Evolutionary conservation across 1,284 basidiomycete genomes (phyloP).

Genomic region (Gymnopus androsaceus): DNA sequence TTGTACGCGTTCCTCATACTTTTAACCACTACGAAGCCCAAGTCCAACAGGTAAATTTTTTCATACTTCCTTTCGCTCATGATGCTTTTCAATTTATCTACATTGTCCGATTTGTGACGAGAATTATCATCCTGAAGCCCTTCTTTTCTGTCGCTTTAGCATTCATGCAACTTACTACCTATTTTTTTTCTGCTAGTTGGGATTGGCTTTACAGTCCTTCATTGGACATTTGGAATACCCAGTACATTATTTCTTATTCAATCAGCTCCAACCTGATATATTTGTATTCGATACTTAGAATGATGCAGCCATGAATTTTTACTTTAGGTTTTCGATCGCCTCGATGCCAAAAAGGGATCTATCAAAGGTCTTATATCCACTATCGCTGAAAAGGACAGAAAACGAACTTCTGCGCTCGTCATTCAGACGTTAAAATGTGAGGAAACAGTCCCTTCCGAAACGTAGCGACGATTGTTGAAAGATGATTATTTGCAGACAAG

Average conservation of each 20-base stretch:
- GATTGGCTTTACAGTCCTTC: too few species aligned
- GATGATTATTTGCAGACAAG: constrained; percentile 56
- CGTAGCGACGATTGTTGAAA: neutral
- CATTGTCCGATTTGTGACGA: constrained; percentile 76
- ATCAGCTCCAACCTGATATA: constrained; percentile 6
- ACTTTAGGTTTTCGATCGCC: constrained; percentile 83
- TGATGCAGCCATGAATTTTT: constrained; percentile 84
- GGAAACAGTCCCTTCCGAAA: constrained; percentile 40
- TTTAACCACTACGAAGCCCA: neutral
- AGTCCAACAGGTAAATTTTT: constrained; percentile 10
- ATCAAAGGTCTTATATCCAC: constrained; percentile 78
- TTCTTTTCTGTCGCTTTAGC: constrained; percentile 18
- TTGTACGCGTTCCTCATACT: too few species aligned
- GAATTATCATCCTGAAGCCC: constrained; percentile 42
- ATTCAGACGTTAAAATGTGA: constrained; percentile 93
- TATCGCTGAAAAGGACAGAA: constrained; percentile 75
- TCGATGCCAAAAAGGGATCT: constrained; percentile 85
- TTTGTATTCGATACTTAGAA: constrained; percentile 28
- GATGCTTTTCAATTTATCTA: constrained; percentile 80
- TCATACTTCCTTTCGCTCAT: constrained; percentile 23
- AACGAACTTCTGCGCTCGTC: constrained; percentile 75
- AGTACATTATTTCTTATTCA: neutral
- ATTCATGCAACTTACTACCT: constrained; percentile 13
- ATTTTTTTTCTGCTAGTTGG: constrained; percentile 11
- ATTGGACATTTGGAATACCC: too few species aligned